phyloP scores from a whole-genome alignment of 75 land plant species.

The Gnetum montanum region DNA sequence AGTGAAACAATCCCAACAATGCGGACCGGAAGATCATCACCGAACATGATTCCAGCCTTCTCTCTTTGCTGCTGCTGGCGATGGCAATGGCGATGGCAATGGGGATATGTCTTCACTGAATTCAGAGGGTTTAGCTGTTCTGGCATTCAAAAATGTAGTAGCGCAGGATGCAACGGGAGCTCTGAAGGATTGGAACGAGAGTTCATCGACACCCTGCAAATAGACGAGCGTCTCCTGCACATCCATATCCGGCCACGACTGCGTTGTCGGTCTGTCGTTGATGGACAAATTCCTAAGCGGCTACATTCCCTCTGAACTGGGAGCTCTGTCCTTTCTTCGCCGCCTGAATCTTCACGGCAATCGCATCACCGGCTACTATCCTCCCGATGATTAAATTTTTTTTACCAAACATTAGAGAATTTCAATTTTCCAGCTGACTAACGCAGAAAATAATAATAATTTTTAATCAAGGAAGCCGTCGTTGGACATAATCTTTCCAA shows the following conservation, averaged over 20 bases:
- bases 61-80: too few relatives aligned
- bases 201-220: slow-evolving; percentile 43
- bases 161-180: slow-evolving; percentile 39
- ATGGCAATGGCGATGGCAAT: too few relatives aligned
- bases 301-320: slow-evolving; percentile 68
- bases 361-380: slow-evolving; percentile 56
- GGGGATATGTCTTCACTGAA: slow-evolving; percentile 4
- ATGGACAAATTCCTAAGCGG: slow-evolving; percentile 47
- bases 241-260: slow-evolving; percentile 26
- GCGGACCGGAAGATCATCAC: too few relatives aligned
- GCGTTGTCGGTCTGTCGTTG: slow-evolving; percentile 50
- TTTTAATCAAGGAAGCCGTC: too few relatives aligned
- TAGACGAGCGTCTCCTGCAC: slow-evolving; percentile 78
- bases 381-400: slow-evolving; percentile 44
- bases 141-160: slow-evolving; percentile 62
- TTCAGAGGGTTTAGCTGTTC: slow-evolving; percentile 62
- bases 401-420: too few relatives aligned
- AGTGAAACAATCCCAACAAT: too few relatives aligned
- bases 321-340: slow-evolving; percentile 44
- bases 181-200: slow-evolving; percentile 52
- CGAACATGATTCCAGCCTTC: too few relatives aligned
- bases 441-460: too few relatives aligned
- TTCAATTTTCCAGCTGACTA: too few relatives aligned
- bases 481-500: too few relatives aligned
- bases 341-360: slow-evolving; percentile 70